These are phyloP conservation scores for Chlorella sp. DNA, from an alignment of 139 green algal species.

Conservation along the genomic window DNA sequence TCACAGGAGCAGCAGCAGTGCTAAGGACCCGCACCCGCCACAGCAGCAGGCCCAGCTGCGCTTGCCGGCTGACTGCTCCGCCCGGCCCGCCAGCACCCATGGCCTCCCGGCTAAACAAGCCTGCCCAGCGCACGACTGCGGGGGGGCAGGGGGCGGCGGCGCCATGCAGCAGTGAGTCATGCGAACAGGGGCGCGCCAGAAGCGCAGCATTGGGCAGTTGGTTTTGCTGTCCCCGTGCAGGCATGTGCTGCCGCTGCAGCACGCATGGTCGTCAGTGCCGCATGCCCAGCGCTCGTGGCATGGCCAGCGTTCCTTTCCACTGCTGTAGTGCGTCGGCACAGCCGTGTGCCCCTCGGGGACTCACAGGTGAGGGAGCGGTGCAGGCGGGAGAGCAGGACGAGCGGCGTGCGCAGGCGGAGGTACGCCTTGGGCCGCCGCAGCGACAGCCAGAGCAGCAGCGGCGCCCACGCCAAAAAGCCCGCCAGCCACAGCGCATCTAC, in stretches of 20 bases:
- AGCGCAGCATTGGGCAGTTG: no score
- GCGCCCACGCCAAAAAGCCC: constrained; percentile 5
- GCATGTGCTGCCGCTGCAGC: no score
- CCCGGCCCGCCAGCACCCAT: not conserved
- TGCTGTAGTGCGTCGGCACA: no score
- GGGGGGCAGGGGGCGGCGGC: not conserved
- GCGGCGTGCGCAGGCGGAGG: not conserved
- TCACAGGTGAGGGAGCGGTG: constrained; percentile 8
- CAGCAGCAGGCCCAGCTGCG: constrained; percentile 3
- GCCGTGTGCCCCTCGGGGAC: not conserved
- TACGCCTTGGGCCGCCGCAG: not conserved
- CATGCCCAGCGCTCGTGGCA: no score
- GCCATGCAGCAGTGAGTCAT: not conserved
- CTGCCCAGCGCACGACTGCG: constrained; percentile 11
- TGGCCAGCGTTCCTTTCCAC: no score
- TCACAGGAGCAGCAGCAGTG: not conserved
- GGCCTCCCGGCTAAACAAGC: not conserved
- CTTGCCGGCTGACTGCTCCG: no score
- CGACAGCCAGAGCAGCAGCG: constrained; percentile 6
- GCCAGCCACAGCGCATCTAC: not conserved
- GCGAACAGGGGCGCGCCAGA: not conserved
- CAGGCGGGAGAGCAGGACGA: constrained; percentile 11
- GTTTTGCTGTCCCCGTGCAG: no score
- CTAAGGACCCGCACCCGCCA: constrained; percentile 1
- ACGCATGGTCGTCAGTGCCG: no score